Base-by-base conservation (phyloP, 768 basidiomycete species). In the Podaxis sp. region DNA sequence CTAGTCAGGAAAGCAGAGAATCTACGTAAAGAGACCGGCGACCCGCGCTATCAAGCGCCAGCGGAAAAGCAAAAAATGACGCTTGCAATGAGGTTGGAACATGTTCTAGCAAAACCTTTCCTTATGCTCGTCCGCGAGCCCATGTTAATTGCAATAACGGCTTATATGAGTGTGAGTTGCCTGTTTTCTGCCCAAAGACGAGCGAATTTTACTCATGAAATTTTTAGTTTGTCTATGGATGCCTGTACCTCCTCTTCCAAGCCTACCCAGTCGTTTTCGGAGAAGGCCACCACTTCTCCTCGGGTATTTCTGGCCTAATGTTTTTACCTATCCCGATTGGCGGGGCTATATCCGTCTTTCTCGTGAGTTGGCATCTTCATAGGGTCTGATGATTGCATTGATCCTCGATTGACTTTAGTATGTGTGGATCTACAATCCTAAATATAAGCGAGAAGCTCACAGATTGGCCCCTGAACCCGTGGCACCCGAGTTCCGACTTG, bases 271-370 rank as follows among this genome's bases (percentile, higher is more conserved):
- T 86, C 36, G 80, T 88, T 19, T 90, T 83, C 65, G 78, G 76
- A 2, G 57, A 78, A 51, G 82, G 80, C 1, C 85, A 88, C 59
- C 67, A 78, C 54, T 82, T 89, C 66, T 79, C 76, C 61, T 69
- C 77, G 22, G 86, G 87, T 27, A 73, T 82, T 19, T 76, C 79
- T 22, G 85, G 88, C 7, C 77, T 90, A 49, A 83, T 82, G 70
- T 88, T 85, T 68, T 75, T 89, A 41, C 86, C 86, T 3, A 72
- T 89, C n/a, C 79, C 80, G 19, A 60, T 86, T 27, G 87, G 88
- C 24, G 79, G 81, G 17, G 67, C 74, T 0, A 19, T 79, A 3
- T 80, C 80, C 6, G 80, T 83, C 2, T 53, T 74, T 4, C 60
- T 79, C 47, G 84, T 85, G 69, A 47, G 80, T 17, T 50, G 25